Percentiles rank a stretch among this genome's conserved stretches.
These are phyloP conservation scores for Porphyrellus cyaneotinctus DNA, from an alignment of 768 basidiomycete genomes.

Conservation along the genomic window DNA sequence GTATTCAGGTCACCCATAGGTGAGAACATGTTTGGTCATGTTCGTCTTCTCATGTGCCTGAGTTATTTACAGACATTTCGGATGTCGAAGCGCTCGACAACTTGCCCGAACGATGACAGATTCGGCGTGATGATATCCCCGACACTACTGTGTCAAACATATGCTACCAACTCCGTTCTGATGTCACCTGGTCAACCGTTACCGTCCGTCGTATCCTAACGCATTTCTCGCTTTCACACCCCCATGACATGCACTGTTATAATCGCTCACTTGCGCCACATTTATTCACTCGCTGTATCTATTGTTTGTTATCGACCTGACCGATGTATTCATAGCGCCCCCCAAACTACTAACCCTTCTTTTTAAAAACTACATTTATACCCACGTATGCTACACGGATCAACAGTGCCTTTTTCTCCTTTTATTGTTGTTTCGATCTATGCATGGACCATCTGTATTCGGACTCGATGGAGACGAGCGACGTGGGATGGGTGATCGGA, in stretches of 20 bases:
- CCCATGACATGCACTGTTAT: slow-evolving; percentile 8
- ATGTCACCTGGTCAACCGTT: neutral
- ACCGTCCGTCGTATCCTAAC: neutral
- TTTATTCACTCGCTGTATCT: slow-evolving; percentile 17
- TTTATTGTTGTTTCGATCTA: neutral
- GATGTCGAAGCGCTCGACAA: slow-evolving; percentile 27
- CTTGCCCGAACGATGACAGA: slow-evolving; percentile 18
- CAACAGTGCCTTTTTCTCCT: neutral
- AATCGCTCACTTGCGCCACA: slow-evolving; percentile 10
- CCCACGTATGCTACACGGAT: slow-evolving; percentile 9
- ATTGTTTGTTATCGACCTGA: slow-evolving; percentile 15
- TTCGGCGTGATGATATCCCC: slow-evolving; percentile 1
- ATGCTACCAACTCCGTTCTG: neutral
- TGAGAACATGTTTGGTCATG: slow-evolving; percentile 7
- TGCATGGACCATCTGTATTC: neutral
- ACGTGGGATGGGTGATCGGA: neutral
- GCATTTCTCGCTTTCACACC: slow-evolving; percentile 3
- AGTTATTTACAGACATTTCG: slow-evolving; percentile 22
- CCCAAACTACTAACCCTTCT: neutral
- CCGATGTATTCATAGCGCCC: slow-evolving; percentile 20
- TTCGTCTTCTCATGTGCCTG: neutral
- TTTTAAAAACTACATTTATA: neutral
- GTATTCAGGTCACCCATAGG: slow-evolving; percentile 32
- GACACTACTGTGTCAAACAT: neutral
- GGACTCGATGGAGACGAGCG: neutral